Percentiles rank a stretch among this genome's conserved stretches.
Conservation (phyloP, 495 filamentous ascomycete genomes). For the Talaromyces adpressus region DNA sequence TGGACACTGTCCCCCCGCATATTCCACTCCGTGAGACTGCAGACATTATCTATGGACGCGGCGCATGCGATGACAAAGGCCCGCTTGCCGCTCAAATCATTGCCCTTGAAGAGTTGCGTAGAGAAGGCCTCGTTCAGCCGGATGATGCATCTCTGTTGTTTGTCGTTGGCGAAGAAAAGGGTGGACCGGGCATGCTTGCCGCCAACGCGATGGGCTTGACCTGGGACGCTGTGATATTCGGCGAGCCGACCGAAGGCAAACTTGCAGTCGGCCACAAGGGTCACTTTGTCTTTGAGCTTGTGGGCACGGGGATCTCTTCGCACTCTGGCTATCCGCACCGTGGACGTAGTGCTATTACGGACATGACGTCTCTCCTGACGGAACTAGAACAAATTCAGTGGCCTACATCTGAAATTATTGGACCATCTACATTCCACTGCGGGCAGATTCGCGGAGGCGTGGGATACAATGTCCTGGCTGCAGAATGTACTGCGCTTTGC, state of each 20-base stretch:
- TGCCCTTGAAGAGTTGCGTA: constrained; percentile 37
- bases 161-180: constrained; percentile 74
- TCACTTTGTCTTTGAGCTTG: constrained; percentile 47
- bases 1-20: constrained; percentile 54
- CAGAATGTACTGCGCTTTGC: constrained; percentile 16
- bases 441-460: constrained; percentile 16
- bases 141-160: constrained; percentile 54
- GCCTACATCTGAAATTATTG: constrained; percentile 11
- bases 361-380: constrained; percentile 54
- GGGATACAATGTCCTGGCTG: constrained; percentile 16
- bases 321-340: constrained; percentile 77
- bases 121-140: constrained; percentile 14
- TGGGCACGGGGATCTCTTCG: constrained; percentile 54
- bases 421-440: constrained; percentile 16
- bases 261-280: constrained; percentile 80
- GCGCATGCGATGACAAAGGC: constrained; percentile 77
- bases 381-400: constrained; percentile 30
- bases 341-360: constrained; percentile 62
- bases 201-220: constrained; percentile 25
- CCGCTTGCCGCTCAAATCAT: constrained; percentile 68
- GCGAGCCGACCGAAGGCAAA: constrained; percentile 71
- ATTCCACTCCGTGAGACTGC: constrained; percentile 42
- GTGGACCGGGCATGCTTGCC: constrained; percentile 64
- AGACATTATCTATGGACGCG: constrained; percentile 56
- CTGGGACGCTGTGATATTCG: constrained; percentile 58